These are phyloP conservation scores for Arthrocladium fulminans DNA, from an alignment of 2,329 filamentous ascomycete species.

Conservation along the genomic window DNA sequence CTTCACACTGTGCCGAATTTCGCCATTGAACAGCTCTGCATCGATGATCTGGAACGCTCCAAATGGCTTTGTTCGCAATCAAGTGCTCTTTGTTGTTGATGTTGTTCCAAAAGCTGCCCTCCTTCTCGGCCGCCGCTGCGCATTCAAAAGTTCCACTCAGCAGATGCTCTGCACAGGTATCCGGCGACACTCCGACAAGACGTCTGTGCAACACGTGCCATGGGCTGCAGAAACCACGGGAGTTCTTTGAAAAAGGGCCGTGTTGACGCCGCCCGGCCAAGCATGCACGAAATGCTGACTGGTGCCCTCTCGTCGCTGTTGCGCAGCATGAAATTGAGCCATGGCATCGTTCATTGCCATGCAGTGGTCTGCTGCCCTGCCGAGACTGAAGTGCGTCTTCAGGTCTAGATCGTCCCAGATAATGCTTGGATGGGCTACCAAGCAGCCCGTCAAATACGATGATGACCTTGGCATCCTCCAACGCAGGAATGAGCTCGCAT, in stretches of 20 bases:
- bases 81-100: conserved; percentile 7
- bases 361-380: conserved; percentile 31
- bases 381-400: conserved; percentile 28
- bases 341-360: conserved; percentile 34
- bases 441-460: neutral
- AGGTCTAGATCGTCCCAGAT: conserved; percentile 35
- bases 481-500: conserved; percentile 31
- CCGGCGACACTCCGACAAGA: neutral
- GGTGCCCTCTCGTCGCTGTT: conserved; percentile 22
- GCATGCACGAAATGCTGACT: conserved; percentile 32
- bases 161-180: conserved; percentile 6
- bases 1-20: too few relatives aligned
- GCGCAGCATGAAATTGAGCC: conserved; percentile 28
- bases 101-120: conserved; percentile 10
- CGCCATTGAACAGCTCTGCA: too few relatives aligned
- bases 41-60: too few relatives aligned
- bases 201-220: neutral
- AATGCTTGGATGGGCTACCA: neutral
- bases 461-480: conserved; percentile 21
- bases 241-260: conserved; percentile 25
- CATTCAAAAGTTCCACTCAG: conserved; percentile 4
- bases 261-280: conserved; percentile 33
- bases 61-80: conserved; percentile 8
- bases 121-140: neutral
- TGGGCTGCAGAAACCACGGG: conserved; percentile 20